These are phyloP conservation scores for Aphanomyces stellatus DNA, from an alignment of 352 stramenopile species.

Conservation along the genomic window DNA sequence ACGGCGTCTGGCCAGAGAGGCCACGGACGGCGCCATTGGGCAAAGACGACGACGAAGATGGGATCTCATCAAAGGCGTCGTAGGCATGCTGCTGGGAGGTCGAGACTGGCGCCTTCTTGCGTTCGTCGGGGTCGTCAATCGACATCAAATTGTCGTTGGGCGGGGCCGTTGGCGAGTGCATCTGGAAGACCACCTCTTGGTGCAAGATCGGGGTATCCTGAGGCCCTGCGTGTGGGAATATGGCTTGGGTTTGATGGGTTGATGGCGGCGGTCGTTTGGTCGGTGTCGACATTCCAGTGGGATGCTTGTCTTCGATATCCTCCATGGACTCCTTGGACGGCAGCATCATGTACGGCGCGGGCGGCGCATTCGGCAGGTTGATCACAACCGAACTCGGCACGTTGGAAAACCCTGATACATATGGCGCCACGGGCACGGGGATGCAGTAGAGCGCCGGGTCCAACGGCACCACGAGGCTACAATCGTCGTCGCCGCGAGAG, in stretches of 20 bases:
- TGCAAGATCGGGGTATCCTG: no score
- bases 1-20: no score
- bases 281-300: not conserved
- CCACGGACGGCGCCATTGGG: no score
- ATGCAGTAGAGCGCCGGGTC: not conserved
- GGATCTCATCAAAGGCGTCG: not conserved
- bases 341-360: no score
- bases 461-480: no score
- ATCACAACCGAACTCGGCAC: not conserved
- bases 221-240: no score
- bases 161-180: no score
- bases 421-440: not conserved
- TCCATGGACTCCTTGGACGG: not conserved
- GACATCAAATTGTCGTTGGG: no score
- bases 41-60: not conserved
- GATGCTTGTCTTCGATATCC: not conserved
- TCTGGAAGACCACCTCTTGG: no score
- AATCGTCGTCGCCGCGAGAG: no score
- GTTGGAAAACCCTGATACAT: not conserved
- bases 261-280: not conserved
- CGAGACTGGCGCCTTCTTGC: not conserved
- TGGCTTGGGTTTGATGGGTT: not conserved
- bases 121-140: not conserved
- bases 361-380: no score
- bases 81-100: not conserved